These are phyloP conservation scores for Chrysosphaeria jannelii DNA, from an alignment of 2,329 filamentous ascomycete genomes.

Conservation along the genomic window DNA sequence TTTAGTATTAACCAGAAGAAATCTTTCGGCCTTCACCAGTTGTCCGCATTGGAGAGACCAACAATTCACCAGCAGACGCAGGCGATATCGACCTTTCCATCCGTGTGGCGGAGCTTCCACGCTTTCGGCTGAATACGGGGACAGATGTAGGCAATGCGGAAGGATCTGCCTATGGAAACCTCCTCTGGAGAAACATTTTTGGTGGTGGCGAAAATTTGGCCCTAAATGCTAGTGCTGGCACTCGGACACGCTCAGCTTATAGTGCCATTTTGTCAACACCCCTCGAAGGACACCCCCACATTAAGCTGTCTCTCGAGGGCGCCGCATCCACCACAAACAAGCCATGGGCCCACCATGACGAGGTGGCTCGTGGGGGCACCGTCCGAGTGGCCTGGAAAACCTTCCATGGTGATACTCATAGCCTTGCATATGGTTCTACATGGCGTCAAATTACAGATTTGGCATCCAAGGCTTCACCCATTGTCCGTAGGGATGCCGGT, in stretches of 20 bases:
- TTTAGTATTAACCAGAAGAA: constrained; percentile 28
- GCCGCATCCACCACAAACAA: constrained; percentile 67
- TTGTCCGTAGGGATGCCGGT: constrained; percentile 58
- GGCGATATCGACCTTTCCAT: constrained; percentile 62
- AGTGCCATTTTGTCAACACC: constrained; percentile 63
- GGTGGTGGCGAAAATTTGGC: constrained; percentile 78
- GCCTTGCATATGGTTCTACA: constrained; percentile 47
- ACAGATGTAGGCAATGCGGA: constrained; percentile 86
- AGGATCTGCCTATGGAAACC: constrained; percentile 71
- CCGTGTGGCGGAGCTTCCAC: constrained; percentile 47
- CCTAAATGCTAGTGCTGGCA: constrained; percentile 65
- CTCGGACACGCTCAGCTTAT: constrained; percentile 73
- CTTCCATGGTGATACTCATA: constrained; percentile 30
- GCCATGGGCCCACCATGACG: constrained; percentile 80
- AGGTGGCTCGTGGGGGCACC: constrained; percentile 50
- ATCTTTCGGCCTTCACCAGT: constrained; percentile 53
- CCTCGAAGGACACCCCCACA: constrained; percentile 55
- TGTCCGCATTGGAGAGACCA: constrained; percentile 53
- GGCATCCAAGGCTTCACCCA: constrained; percentile 39
- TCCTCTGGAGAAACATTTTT: constrained; percentile 72
- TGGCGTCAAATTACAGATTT: constrained; percentile 80
- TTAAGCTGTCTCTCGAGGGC: constrained; percentile 49
- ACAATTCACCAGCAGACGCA: constrained; percentile 35
- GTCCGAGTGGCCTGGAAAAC: constrained; percentile 44
- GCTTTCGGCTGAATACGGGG: constrained; percentile 71